A percentile compares a stretch with the other conserved stretches of the same genome.
Conservation (phyloP, 2,329 filamentous ascomycete species). For the Rachicladosporium sp. region DNA sequence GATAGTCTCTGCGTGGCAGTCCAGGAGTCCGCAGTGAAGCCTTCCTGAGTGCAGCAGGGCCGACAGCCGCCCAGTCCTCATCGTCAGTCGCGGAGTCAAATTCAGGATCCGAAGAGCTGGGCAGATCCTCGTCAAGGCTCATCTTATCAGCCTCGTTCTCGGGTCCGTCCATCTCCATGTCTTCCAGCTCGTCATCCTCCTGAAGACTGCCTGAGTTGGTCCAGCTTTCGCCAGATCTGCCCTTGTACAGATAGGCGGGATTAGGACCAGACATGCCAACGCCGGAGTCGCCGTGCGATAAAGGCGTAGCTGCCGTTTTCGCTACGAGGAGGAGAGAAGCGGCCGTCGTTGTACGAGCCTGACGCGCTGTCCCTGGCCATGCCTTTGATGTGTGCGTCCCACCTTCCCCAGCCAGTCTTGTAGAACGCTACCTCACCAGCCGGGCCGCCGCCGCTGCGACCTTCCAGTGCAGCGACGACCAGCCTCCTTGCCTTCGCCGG, state of each 20-base stretch:
- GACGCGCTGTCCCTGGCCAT: slow-evolving; percentile 21
- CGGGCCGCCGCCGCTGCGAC: slow-evolving; percentile 48
- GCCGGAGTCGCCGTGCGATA: slow-evolving; percentile 22
- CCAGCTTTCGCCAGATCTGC: slow-evolving; percentile 45
- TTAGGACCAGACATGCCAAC: slow-evolving; percentile 19
- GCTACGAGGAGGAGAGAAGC: slow-evolving; percentile 40
- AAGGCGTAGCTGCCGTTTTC: slow-evolving; percentile 27
- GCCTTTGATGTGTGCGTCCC: slow-evolving; percentile 71
- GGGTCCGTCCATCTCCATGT: slow-evolving; percentile 51
- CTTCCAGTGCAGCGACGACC: slow-evolving; percentile 85
- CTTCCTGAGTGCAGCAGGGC: slow-evolving; percentile 45
- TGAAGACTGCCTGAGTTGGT: slow-evolving; percentile 57
- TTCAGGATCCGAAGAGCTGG: slow-evolving; percentile 48
- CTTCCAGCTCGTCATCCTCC: slow-evolving; percentile 38
- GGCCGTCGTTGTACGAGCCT: slow-evolving; percentile 25
- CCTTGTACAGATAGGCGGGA: slow-evolving; percentile 17
- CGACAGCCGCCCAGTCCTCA: slow-evolving; percentile 8
- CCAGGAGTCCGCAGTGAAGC: slow-evolving; percentile 32
- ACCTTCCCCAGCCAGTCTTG: slow-evolving; percentile 95
- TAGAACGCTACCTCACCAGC: slow-evolving; percentile 71
- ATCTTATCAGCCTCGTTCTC: slow-evolving; percentile 90
- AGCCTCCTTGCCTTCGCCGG: slow-evolving; percentile 81
- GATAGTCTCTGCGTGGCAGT: slow-evolving; percentile 16
- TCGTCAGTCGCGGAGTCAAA: slow-evolving; percentile 60
- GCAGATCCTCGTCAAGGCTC: slow-evolving; percentile 59